These are phyloP conservation scores for Cairneyella variabilis DNA, from an alignment of 495 filamentous ascomycete species.

Conservation along the genomic window DNA sequence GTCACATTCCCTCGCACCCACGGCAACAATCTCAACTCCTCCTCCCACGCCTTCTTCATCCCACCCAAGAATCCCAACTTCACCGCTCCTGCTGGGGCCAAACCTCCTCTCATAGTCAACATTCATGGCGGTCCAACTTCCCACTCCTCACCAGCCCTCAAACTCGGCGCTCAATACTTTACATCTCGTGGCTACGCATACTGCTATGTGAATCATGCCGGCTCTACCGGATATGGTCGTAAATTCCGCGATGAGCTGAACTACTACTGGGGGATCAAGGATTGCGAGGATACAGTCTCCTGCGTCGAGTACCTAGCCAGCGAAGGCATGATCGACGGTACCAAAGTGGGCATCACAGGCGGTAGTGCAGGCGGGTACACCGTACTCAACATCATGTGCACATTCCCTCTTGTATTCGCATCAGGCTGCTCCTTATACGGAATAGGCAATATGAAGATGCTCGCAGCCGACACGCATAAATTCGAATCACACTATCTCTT, in stretches of 20 bases:
- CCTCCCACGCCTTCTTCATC: constrained; percentile 41
- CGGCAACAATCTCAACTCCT: constrained; percentile 14
- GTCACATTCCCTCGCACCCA: constrained; percentile 34
- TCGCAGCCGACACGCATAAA: constrained; percentile 45
- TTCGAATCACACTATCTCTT: constrained; percentile 47
- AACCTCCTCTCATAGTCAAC: constrained; percentile 41
- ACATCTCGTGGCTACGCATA: constrained; percentile 49
- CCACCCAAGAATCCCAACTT: constrained; percentile 42
- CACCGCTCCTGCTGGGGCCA: constrained; percentile 21
- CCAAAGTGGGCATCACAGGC: constrained; percentile 42
- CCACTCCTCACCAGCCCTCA: constrained; percentile 29
- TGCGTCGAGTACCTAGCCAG: constrained; percentile 37
- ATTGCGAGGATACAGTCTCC: constrained; percentile 41
- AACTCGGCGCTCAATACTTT: constrained; percentile 41
- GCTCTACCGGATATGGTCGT: constrained; percentile 44
- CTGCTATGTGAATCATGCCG: constrained; percentile 44
- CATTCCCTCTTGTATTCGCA: constrained; percentile 31
- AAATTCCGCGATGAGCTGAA: constrained; percentile 42
- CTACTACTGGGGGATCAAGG: constrained; percentile 40
- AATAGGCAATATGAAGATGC: constrained; percentile 38
- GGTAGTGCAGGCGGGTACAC: constrained; percentile 46
- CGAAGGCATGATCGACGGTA: constrained; percentile 30
- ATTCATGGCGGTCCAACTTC: constrained; percentile 49
- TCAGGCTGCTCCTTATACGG: constrained; percentile 42
- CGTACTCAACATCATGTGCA: constrained; percentile 36